Evolutionary conservation across 1,284 basidiomycete species (phyloP), one percentile per base, ranked within the genome.

Genomic region (Apiotrichum domesticum): DNA sequence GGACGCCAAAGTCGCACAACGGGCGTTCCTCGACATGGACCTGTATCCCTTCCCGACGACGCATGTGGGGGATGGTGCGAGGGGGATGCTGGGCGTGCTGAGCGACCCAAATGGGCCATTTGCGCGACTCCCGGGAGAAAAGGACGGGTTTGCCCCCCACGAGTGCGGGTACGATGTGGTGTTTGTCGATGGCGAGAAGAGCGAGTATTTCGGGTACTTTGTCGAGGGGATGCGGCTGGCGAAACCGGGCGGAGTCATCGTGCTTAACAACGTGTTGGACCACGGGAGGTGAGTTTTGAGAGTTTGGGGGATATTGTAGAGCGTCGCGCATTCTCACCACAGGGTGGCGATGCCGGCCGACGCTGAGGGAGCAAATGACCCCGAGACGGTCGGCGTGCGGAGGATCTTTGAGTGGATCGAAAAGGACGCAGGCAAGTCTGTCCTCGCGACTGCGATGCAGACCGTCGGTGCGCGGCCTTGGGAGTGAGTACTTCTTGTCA

Each of bases 151-250:
- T 1, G 47, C 55, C 2, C 43, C 44, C 6, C 40, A 63, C 1
- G 59, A 67, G 39, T 49, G 58, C 6, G 66, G 65, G 2, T 75
- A 75, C 51, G 73, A 75, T 57, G 47, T 75, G 34, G 62, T 70
- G 2, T 75, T 73, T 47, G 68, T 75, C 35, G 72, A 75, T 62
- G 73, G 71, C 29, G 67, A 73, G 45, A 74, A 74, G 52, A 65
- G 64, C 46, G 52, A 59, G 37, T 66, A 67, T 21, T 53, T 60
- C 47, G 68, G 66, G 46, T 72, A 74, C 59, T 71, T 72, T 54
- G 15, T 59, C 6, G 67, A 75, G 35, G 55, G 56, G 13, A 54
- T 75, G 32, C 57, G 70, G 50, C 49, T 74, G 21, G 58, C 63
- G 7, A 57, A 66, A 48, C 67, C 66, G 42, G 73, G 73, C 1